A percentile compares a stretch with the other conserved stretches of the same genome.
Evolutionary conservation across 2,329 filamentous ascomycete genomes (phyloP).

Genomic region (Truncatella angustata): DNA sequence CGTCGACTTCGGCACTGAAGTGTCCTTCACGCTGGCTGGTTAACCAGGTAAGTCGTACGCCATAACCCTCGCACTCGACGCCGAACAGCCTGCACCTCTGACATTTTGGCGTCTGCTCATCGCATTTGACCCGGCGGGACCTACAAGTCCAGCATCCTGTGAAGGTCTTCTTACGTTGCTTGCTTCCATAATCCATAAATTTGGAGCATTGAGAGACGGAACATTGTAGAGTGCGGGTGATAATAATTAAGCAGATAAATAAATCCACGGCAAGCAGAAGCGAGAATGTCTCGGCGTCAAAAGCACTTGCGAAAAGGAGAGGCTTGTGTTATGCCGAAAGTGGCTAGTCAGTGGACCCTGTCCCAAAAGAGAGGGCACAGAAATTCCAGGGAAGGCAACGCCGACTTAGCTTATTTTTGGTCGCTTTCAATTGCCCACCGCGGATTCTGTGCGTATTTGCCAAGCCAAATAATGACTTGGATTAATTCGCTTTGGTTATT

Average conservation of each 20-base stretch:
- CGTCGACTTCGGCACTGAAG: background rate
- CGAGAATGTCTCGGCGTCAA: background rate
- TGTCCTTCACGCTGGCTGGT: background rate
- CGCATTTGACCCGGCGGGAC: slow-evolving; percentile 8
- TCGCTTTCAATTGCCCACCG: no score
- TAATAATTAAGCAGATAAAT: no score
- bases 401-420: no score
- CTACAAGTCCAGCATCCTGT: slow-evolving; percentile 8
- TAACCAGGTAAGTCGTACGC: slow-evolving; percentile 16
- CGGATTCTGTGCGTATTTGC: no score
- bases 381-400: no score
- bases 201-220: background rate
- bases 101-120: slow-evolving; percentile 1
- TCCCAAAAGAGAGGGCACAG: no score
- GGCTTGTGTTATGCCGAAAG: no score
- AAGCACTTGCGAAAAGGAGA: background rate
- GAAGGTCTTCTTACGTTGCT: slow-evolving; percentile 5
- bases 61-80: slow-evolving; percentile 19
- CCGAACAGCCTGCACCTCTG: slow-evolving; percentile 9
- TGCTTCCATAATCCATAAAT: background rate
- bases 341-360: no score
- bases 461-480: no score
- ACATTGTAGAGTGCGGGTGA: no score
- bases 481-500: no score
- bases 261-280: background rate